These are phyloP conservation scores for Tricladium varicosporioides DNA, from an alignment of 2,329 filamentous ascomycete genomes.

Conservation along the genomic window DNA sequence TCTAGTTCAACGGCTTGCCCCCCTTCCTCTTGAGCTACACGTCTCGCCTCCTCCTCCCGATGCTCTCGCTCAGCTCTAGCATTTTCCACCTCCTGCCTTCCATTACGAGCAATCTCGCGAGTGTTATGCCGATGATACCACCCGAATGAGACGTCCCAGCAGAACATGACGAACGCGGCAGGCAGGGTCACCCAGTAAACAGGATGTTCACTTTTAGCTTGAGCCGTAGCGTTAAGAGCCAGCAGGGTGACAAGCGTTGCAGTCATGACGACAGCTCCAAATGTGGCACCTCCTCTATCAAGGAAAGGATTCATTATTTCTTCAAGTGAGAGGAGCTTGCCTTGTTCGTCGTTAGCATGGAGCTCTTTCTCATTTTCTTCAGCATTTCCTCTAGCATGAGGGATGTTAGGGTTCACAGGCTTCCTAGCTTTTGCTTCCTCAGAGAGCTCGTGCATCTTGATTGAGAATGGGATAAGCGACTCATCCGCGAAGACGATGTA, in stretches of 20 bases:
- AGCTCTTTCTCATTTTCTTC: conserved; percentile 50
- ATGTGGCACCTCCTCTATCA: conserved; percentile 62
- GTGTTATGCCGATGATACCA: conserved; percentile 64
- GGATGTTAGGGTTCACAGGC: conserved; percentile 73
- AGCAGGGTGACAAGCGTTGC: conserved; percentile 64
- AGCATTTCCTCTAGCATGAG: conserved; percentile 56
- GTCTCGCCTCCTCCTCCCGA: conserved; percentile 34
- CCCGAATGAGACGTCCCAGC: conserved; percentile 63
- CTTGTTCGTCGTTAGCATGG: conserved; percentile 46
- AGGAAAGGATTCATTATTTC: conserved; percentile 76
- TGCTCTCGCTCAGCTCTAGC: conserved; percentile 51
- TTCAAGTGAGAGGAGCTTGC: conserved; percentile 59
- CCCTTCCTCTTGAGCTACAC: conserved; percentile 3
- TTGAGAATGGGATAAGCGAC: conserved; percentile 60
- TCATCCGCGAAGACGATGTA: conserved; percentile 67
- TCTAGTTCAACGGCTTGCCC: too few relatives aligned
- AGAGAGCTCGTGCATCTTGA: conserved; percentile 66
- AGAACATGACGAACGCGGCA: conserved; percentile 65
- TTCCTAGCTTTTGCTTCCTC: conserved; percentile 52
- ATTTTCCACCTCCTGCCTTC: too few relatives aligned
- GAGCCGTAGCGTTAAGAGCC: conserved; percentile 60
- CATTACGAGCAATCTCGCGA: conserved; percentile 57
- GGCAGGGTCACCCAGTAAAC: conserved; percentile 70
- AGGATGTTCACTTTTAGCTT: conserved; percentile 48
- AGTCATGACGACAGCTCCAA: conserved; percentile 66